Conservation (phyloP, 352 stramenopile genomes). For the Globisporangium viniferum region DNA sequence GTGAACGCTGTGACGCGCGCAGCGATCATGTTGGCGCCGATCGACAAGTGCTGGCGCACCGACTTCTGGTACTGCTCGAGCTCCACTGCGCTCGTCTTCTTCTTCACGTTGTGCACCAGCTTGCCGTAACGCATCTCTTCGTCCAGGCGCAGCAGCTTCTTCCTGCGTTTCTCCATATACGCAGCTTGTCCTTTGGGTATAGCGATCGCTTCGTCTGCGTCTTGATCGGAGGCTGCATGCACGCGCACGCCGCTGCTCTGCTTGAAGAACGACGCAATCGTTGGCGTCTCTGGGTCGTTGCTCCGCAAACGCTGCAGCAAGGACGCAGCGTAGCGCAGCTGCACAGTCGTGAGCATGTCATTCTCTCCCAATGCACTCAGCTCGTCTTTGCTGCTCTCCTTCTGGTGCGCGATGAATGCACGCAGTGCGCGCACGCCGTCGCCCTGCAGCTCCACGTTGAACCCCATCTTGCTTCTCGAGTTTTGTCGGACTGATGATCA, state of each 20-base stretch:
- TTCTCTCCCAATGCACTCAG: background rate
- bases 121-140: constrained; percentile 77
- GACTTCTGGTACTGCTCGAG: constrained; percentile 61
- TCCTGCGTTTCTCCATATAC: constrained; percentile 49
- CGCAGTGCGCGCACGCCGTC: constrained; percentile 28
- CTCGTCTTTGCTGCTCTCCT: constrained; percentile 8
- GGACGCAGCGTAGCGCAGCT: constrained; percentile 11
- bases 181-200: constrained; percentile 13
- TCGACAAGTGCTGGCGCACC: constrained; percentile 72
- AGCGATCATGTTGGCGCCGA: constrained; percentile 84
- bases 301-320: constrained; percentile 6
- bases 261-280: constrained; percentile 14
- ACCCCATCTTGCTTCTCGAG: background rate
- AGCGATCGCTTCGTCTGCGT: background rate
- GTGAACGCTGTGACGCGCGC: constrained; percentile 78
- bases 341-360: background rate
- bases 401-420: constrained; percentile 17
- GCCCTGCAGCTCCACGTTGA: constrained; percentile 22
- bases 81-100: constrained; percentile 38
- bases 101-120: constrained; percentile 74
- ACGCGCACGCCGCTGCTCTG: background rate
- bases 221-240: background rate
- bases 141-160: constrained; percentile 69
- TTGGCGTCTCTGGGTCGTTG: constrained; percentile 7
- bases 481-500: background rate